phyloP scores from a whole-genome alignment of 352 stramenopile genomes.

The Saprolegnia diclina region DNA sequence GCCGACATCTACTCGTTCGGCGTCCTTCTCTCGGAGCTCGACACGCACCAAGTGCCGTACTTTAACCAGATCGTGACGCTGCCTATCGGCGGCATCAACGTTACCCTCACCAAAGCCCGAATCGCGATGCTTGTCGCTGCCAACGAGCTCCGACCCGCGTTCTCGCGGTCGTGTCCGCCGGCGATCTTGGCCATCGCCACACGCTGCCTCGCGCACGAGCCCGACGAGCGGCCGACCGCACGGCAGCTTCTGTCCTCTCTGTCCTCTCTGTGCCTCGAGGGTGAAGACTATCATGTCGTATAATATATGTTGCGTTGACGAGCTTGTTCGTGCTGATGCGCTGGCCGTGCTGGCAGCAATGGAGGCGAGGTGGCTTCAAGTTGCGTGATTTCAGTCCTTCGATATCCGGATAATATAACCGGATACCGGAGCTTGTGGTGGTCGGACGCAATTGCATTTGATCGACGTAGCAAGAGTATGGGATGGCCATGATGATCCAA shows the following conservation, averaged over 20 bases:
- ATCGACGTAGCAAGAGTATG: no score
- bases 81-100: neutral
- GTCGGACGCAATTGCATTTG: no score
- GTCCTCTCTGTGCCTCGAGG: no score
- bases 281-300: no score
- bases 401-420: no score
- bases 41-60: conserved; percentile 36
- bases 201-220: conserved; percentile 29
- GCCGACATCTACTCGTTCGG: conserved; percentile 72
- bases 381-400: no score
- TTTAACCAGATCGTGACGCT: neutral
- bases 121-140: conserved; percentile 22
- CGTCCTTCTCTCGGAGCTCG: conserved; percentile 60
- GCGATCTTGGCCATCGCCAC: conserved; percentile 26
- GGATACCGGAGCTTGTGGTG: no score
- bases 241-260: neutral
- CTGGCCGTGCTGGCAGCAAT: no score
- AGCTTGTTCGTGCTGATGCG: no score
- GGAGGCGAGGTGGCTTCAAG: no score
- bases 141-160: conserved; percentile 23
- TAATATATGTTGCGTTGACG: no score
- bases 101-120: neutral
- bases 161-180: conserved; percentile 25
- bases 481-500: no score
- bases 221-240: conserved; percentile 30